Evolutionary conservation across 495 filamentous ascomycete genomes (phyloP).

Genomic region (Xylaria flabelliformis): DNA sequence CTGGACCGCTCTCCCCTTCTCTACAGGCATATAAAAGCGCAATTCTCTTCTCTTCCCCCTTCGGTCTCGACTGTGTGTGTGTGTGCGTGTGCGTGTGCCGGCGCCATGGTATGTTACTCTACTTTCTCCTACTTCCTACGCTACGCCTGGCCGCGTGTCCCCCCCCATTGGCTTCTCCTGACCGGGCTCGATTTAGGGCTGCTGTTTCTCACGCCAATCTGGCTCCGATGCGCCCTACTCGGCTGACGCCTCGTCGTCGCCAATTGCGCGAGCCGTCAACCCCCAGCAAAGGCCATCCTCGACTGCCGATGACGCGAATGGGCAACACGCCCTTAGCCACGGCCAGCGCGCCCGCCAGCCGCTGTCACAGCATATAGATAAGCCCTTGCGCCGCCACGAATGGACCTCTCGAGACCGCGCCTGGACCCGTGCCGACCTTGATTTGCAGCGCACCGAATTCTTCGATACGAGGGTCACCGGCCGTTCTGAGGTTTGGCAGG

Average conservation of each 20-base stretch:
- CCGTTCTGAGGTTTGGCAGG: constrained; percentile 77
- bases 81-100: not conserved
- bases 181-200: constrained; percentile 46
- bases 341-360: constrained; percentile 33
- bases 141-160: not conserved
- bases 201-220: constrained; percentile 54
- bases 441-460: constrained; percentile 66
- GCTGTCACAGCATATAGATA: constrained; percentile 56
- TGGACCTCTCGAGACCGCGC: constrained; percentile 53
- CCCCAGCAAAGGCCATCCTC: constrained; percentile 31
- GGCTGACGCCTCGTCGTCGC: constrained; percentile 46
- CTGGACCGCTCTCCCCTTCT: constrained; percentile 7
- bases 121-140: not conserved
- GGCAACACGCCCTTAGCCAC: constrained; percentile 24
- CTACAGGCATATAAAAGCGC: constrained; percentile 17
- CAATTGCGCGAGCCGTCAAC: constrained; percentile 40
- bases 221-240: constrained; percentile 53
- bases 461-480: constrained; percentile 86
- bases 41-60: constrained; percentile 4
- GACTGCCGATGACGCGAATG: constrained; percentile 29
- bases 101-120: constrained; percentile 21
- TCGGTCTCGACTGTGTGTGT: not conserved
- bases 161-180: not conserved
- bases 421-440: constrained; percentile 54
- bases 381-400: constrained; percentile 53